Percentiles rank a stretch among this genome's conserved stretches.
These are phyloP conservation scores for Lolium rigidum DNA, from an alignment of 176 grass and related monocot genomes.

Conservation along the genomic window DNA sequence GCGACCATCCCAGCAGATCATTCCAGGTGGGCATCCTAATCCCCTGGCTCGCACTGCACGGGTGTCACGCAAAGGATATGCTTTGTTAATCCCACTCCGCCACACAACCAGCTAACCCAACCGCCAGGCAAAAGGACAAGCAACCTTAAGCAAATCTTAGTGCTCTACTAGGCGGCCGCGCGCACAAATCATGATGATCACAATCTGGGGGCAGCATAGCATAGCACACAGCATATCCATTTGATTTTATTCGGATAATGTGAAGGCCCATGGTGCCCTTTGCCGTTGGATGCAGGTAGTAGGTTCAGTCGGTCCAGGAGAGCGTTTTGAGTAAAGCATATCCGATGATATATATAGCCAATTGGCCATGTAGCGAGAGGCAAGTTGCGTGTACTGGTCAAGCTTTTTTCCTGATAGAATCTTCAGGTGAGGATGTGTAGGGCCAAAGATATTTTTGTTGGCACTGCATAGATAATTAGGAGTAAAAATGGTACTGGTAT, in stretches of 20 bases:
- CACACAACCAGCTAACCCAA: not conserved
- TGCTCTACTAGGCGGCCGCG: not conserved
- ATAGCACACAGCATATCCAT: slow-evolving; percentile 26
- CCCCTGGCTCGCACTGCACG: not conserved
- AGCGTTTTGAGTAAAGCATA: slow-evolving; percentile 29
- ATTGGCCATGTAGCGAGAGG: not conserved
- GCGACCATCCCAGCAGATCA: not conserved
- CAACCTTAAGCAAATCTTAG: slow-evolving; percentile 7
- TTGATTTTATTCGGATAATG: slow-evolving; percentile 48
- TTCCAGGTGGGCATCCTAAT: not conserved
- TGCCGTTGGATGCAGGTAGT: slow-evolving; percentile 4
- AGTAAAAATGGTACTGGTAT: too few species aligned
- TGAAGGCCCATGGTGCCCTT: not conserved
- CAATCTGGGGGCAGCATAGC: not conserved
- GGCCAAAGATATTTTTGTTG: too few species aligned
- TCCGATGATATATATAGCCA: not conserved
- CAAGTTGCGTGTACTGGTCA: slow-evolving; percentile 1
- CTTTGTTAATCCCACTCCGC: not conserved
- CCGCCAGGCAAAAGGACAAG: not conserved
- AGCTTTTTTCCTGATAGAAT: too few species aligned
- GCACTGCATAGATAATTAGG: too few species aligned
- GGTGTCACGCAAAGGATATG: not conserved
- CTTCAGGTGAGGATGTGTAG: too few species aligned
- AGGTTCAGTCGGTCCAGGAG: not conserved
- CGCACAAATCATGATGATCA: not conserved